phyloP scores from a whole-genome alignment of 306 rosid genomes.

The Acacia melanoxylon region DNA sequence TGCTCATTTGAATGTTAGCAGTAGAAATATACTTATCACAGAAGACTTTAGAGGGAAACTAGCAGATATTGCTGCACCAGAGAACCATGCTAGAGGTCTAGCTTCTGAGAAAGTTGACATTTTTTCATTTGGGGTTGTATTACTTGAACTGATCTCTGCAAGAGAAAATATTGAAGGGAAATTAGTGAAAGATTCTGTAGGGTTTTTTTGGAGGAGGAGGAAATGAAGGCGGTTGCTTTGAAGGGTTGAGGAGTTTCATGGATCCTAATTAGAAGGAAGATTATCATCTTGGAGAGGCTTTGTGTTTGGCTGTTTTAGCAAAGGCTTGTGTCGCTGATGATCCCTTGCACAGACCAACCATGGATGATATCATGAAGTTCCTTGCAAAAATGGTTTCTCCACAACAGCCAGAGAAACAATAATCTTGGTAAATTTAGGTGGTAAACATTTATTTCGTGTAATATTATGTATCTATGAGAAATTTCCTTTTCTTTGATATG shows the following conservation, averaged over 20 bases:
- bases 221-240: conserved; percentile 58
- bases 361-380: conserved; percentile 70
- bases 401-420: not conserved
- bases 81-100: conserved; percentile 21
- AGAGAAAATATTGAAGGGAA: conserved; percentile 52
- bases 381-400: conserved; percentile 52
- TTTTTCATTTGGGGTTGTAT: conserved; percentile 66
- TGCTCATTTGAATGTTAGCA: conserved; percentile 54
- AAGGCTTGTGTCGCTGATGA: conserved; percentile 73
- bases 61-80: conserved; percentile 56
- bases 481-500: not conserved
- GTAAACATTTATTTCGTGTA: not conserved
- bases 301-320: conserved; percentile 59
- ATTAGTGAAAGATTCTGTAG: conserved; percentile 45
- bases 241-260: conserved; percentile 59
- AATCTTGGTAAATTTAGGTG: not conserved
- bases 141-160: conserved; percentile 69
- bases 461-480: conserved; percentile 9
- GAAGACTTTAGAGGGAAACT: conserved; percentile 55
- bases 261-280: conserved; percentile 65
- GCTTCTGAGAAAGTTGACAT: conserved; percentile 57
- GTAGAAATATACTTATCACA: conserved; percentile 54
- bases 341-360: conserved; percentile 58
- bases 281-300: conserved; percentile 58
- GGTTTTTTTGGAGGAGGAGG: conserved; percentile 54